Conservation (phyloP, 345 rosid species). For the Ceriops decandra region DNA sequence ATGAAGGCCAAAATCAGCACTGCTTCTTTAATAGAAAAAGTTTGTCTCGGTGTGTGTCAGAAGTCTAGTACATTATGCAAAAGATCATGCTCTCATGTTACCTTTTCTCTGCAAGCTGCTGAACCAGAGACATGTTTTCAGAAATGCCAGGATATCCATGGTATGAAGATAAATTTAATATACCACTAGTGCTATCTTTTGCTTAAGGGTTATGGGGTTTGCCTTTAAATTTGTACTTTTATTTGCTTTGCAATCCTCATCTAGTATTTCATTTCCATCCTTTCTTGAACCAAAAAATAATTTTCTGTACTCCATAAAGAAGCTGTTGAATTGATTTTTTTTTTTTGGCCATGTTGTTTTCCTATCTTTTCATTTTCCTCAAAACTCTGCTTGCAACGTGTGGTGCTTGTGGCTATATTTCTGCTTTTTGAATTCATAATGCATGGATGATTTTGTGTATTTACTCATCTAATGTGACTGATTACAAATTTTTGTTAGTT, state of each 20-base stretch:
- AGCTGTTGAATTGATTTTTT: no score
- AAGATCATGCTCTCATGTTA: conserved; percentile 35
- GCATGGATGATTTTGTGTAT: background rate
- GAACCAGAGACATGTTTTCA: conserved; percentile 27
- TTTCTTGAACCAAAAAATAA: no score
- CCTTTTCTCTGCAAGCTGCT: conserved; percentile 27
- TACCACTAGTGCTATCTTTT: background rate
- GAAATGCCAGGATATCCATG: conserved; percentile 30
- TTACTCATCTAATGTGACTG: background rate
- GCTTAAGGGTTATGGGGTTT: background rate
- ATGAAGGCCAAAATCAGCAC: conserved; percentile 53
- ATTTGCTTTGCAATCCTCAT: no score
- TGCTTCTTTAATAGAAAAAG: conserved; percentile 44
- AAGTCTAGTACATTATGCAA: conserved; percentile 52
- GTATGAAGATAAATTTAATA: conserved; percentile 24
- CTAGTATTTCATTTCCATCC: no score
- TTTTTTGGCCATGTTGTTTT: no score
- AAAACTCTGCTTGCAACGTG: no score
- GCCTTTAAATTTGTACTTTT: background rate
- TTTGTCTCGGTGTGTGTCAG: conserved; percentile 47
- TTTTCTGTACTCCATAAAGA: no score
- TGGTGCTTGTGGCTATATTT: background rate
- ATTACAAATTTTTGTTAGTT: conserved; percentile 21
- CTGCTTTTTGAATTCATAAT: background rate
- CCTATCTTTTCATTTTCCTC: no score